A percentile compares a stretch with the other conserved stretches of the same genome.
These are phyloP conservation scores for Colletotrichum euphorbiae DNA, from an alignment of 2,329 filamentous ascomycete genomes.

Conservation along the genomic window DNA sequence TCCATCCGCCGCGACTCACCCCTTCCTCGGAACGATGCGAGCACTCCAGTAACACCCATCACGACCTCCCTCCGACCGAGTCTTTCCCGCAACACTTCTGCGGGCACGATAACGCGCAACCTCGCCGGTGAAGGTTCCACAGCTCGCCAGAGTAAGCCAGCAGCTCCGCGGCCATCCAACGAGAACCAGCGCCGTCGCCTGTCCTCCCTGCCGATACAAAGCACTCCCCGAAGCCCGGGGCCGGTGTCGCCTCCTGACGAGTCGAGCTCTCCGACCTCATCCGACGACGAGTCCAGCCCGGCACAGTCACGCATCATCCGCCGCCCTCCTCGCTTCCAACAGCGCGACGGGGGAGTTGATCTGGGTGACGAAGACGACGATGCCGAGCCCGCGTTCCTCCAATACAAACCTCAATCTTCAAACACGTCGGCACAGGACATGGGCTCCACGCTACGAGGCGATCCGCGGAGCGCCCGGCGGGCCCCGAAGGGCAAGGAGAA, in stretches of 20 bases:
- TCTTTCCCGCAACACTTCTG: constrained; percentile 61
- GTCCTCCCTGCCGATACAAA: constrained; percentile 58
- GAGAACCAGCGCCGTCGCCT: constrained; percentile 55
- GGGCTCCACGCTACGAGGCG: constrained; percentile 64
- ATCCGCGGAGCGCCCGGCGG: constrained; percentile 52
- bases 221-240: constrained; percentile 41
- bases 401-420: constrained; percentile 53
- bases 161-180: constrained; percentile 42
- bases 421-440: constrained; percentile 58
- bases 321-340: constrained; percentile 65
- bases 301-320: constrained; percentile 71
- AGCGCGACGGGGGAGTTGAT: constrained; percentile 37
- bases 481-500: constrained; percentile 48
- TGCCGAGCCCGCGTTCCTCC: constrained; percentile 68
- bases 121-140: constrained; percentile 47
- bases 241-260: constrained; percentile 52
- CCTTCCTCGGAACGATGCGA: constrained; percentile 60
- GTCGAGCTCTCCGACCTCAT: constrained; percentile 54
- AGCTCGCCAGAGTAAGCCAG: constrained; percentile 44
- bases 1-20: constrained; percentile 71
- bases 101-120: constrained; percentile 52
- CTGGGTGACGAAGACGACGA: constrained; percentile 59
- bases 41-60: constrained; percentile 56
- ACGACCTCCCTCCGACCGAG: constrained; percentile 58
- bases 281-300: constrained; percentile 62